Base-by-base conservation (phyloP, 352 stramenopile species). In the Pythium vanterpoolii region DNA sequence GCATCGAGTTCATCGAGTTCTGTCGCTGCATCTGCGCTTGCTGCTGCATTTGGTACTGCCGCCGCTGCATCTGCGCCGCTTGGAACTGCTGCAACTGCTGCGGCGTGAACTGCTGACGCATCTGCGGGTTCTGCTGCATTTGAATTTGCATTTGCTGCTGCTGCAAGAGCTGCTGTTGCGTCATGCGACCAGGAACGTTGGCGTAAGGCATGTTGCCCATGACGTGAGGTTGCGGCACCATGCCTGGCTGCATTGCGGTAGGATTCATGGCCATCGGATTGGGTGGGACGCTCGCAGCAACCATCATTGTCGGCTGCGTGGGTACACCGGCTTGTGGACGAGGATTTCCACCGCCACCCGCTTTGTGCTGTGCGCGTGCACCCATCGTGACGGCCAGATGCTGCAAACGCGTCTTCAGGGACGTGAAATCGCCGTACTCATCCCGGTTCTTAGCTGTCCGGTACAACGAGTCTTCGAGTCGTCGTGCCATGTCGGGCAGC, bases 391-490 rank as follows among this genome's bases (percentile, higher is more conserved):
- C 86, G 7, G 97, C 97, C 33, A 99, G 76, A 69, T 98, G 89
- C 66, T 99, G 97, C 48, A 99, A 73, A 21, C 97, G 82, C 31
- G 96, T 94, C 69, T 99, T 99, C 14, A 99, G 62, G 1, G 96
- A 99, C 8, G 75, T 86, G 50, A 95, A 96, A 68, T 99, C 93
- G 47, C 96, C 97, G 62, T 99, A 99, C 55, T 98, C 95, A 34
- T 98, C 93, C 40, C 96, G 73, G 71, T 94, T 77, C 76, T 96
- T 79, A 61, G 96, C 72, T 56, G 90, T 94, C 42, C 87, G 83
- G 73, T 99, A 99, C 45, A 99, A 73, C 45, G 95, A 98, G 64
- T 99, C 96, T 69, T 99, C 97, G 23, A 99, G 79, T 46, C 96
- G 87, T 46, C 97, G 95, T 7, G 97, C 97, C 96, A 99, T 99